Evolutionary conservation across 257 asterid species (phyloP).

Genomic region (Orobanche coerulescens): DNA sequence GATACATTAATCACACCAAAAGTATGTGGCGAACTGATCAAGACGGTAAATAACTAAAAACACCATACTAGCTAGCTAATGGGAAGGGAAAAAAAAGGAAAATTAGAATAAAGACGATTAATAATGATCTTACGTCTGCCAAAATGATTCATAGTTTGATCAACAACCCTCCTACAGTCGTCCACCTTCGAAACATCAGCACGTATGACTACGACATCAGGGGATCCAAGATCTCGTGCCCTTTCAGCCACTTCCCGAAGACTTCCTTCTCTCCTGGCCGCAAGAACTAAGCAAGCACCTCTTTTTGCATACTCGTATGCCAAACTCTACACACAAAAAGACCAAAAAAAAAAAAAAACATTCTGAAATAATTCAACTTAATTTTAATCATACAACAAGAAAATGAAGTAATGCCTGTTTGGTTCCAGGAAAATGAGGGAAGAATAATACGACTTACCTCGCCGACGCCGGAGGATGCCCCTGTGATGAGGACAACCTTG

Average conservation of each 20-base stretch:
- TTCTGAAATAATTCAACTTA: no score
- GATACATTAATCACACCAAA: background rate
- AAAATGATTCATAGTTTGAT: slow-evolving; percentile 46
- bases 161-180: slow-evolving; percentile 47
- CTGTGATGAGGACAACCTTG: slow-evolving; percentile 71
- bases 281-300: slow-evolving; percentile 53
- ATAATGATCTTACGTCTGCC: slow-evolving; percentile 34
- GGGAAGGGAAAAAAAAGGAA: background rate
- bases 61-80: no score
- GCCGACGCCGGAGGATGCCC: slow-evolving; percentile 95
- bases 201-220: slow-evolving; percentile 35
- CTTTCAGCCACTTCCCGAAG: slow-evolving; percentile 48
- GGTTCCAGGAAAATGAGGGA: no score
- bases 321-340: slow-evolving; percentile 29
- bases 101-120: background rate
- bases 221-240: slow-evolving; percentile 43
- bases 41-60: background rate
- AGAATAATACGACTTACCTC: no score
- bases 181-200: slow-evolving; percentile 45
- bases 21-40: background rate
- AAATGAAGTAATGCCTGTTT: no score
- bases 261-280: slow-evolving; percentile 48
- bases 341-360: background rate
- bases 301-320: slow-evolving; percentile 60
- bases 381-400: no score